phyloP scores from a whole-genome alignment of 2,329 filamentous ascomycete species.

The Daldinia sp. region DNA sequence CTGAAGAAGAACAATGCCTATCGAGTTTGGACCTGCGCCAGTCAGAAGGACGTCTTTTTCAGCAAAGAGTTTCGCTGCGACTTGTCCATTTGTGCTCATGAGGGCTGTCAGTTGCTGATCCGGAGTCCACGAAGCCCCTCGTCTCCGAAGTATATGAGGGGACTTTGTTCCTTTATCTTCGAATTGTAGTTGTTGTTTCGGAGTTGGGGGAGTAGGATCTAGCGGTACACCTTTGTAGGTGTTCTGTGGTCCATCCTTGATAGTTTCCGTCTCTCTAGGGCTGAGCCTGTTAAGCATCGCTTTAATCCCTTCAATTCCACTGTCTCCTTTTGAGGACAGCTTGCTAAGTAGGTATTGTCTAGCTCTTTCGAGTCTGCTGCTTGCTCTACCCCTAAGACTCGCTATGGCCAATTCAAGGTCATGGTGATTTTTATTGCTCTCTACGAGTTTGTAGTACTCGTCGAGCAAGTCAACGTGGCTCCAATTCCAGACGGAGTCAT shows the following conservation, averaged over 20 bases:
- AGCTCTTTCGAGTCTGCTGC: conserved; percentile 33
- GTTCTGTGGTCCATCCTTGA: background rate
- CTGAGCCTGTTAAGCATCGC: conserved; percentile 22
- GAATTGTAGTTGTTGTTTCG: background rate
- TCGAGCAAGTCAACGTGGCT: conserved; percentile 39
- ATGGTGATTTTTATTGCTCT: conserved; percentile 7
- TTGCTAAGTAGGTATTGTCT: conserved; percentile 33
- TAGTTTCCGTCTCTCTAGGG: background rate
- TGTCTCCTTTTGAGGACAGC: conserved; percentile 10
- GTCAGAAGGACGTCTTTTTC: conserved; percentile 39
- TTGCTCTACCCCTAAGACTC: conserved; percentile 26
- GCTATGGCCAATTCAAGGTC: conserved; percentile 22
- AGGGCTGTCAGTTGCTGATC: conserved; percentile 31
- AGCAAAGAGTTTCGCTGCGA: conserved; percentile 19
- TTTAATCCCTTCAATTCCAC: conserved; percentile 13
- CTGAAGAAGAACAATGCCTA: conserved; percentile 39
- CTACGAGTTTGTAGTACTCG: conserved; percentile 34
- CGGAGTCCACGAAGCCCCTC: conserved; percentile 27
- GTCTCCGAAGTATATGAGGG: conserved; percentile 36
- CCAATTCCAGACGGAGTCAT: conserved; percentile 43
- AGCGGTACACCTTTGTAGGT: background rate
- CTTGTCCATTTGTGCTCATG: conserved; percentile 9
- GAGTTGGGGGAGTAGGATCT: background rate
- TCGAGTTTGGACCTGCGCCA: conserved; percentile 42
- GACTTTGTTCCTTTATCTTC: conserved; percentile 13